Evolutionary conservation across 164 flowering plant species (phyloP), one percentile per base, ranked within the genome.

Genomic region (Platanus orientalis): DNA sequence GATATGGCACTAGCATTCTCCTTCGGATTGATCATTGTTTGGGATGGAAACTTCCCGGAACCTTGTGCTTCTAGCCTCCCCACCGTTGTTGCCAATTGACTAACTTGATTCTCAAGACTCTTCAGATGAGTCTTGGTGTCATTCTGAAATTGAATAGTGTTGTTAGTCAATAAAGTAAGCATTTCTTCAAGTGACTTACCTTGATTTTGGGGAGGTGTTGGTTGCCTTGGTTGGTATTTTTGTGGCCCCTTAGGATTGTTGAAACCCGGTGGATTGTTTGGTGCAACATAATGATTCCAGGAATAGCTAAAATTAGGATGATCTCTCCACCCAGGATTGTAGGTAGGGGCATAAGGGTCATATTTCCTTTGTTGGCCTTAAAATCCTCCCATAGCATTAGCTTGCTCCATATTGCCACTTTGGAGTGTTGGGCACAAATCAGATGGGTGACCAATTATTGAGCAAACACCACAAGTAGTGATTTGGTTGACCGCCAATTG

Each of bases 401-500:
- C 60, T 57, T 57, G 40, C 20, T 57, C 60, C 1, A 57, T 34
- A 23, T 12, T 40, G 3, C 29, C 50, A 6, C 16, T n/a, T 47
- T 47, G 50, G 16, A 47, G 50, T 16, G 50, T 47, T 47, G 50
- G 50, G 19, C 60, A 57, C 60, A 57, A 29, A 32, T 57, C 60
- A 16, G 60, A 24, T 26, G 58, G 58, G 26, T 55, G 58, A 6
- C 58, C 45, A 10, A 40, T 17, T 40, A 40, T 17, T 10, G 45
- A 40, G 16, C 45, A 40, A 9, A 40, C 16, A 12, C 58, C 17
- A 27, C 6, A 55, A 55, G 32, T n/a, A 30, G 24, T 55, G 32
- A 10, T 5, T 28, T 55, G 24, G 12, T 32, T n/a, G 24, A 55
- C 58, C 10, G 32, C 58, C 30, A 55, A 7, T 57, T 57, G 42